phyloP scores from a whole-genome alignment of 768 basidiomycete species.

The Pisolithus sp. region DNA sequence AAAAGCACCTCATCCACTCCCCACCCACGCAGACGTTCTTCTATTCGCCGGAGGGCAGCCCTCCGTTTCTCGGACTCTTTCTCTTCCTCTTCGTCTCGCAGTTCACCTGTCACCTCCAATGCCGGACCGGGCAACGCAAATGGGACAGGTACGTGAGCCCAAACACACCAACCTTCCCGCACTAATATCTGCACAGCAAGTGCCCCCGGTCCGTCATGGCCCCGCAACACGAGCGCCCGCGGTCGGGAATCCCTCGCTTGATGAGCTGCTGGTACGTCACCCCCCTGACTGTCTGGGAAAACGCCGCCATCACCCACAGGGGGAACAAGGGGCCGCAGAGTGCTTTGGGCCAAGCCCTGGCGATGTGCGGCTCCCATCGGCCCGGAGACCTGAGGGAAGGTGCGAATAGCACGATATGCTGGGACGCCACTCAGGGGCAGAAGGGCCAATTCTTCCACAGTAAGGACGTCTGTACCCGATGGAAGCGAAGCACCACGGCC shows the following conservation, averaged over 20 bases:
- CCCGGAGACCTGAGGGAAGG: slow-evolving; percentile 39
- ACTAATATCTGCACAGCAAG: slow-evolving; percentile 75
- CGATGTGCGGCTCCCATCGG: slow-evolving; percentile 18
- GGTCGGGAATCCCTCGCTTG: slow-evolving; percentile 19
- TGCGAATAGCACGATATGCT: slow-evolving; percentile 78
- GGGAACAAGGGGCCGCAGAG: slow-evolving; percentile 21
- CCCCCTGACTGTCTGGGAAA: slow-evolving; percentile 21
- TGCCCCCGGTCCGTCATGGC: slow-evolving; percentile 71
- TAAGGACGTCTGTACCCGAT: slow-evolving; percentile 21
- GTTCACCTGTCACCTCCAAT: slow-evolving; percentile 33
- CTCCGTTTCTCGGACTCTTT: slow-evolving; percentile 35
- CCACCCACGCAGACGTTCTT: slow-evolving; percentile 55
- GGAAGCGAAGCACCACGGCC: slow-evolving; percentile 5
- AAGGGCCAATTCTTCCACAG: slow-evolving; percentile 72
- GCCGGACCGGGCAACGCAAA: slow-evolving; percentile 26
- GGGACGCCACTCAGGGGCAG: slow-evolving; percentile 73
- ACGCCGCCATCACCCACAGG: slow-evolving; percentile 19
- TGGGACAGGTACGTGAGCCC: slow-evolving; percentile 52
- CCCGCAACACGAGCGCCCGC: slow-evolving; percentile 59
- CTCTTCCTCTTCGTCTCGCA: slow-evolving; percentile 25
- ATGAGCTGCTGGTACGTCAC: slow-evolving; percentile 9
- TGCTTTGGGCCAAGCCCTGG: slow-evolving; percentile 21
- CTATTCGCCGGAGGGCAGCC: slow-evolving; percentile 38
- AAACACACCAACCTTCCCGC: slow-evolving; percentile 63
- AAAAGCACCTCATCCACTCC: slow-evolving; percentile 77